Percentiles rank a stretch among this genome's conserved stretches.
Conservation (phyloP, 2,329 filamentous ascomycete genomes). For the Ambrosiella xylebori region DNA sequence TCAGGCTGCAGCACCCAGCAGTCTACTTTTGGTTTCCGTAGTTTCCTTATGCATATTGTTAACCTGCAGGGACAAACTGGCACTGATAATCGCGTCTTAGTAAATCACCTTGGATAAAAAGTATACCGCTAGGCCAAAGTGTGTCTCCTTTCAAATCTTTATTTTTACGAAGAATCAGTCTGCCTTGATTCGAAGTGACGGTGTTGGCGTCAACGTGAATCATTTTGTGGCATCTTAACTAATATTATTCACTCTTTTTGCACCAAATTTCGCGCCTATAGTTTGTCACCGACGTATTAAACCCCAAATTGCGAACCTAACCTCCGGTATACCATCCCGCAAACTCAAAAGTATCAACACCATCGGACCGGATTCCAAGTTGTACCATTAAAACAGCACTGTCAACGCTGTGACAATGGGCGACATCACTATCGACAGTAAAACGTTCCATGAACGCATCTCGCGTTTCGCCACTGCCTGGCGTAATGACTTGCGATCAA, state of each 20-base stretch:
- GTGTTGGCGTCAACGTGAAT: background rate
- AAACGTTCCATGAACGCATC: slow-evolving; percentile 84
- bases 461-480: slow-evolving; percentile 75
- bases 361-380: background rate
- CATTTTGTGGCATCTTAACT: background rate
- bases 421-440: slow-evolving; percentile 90
- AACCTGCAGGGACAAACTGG: background rate
- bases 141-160: background rate
- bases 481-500: slow-evolving; percentile 87
- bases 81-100: background rate
- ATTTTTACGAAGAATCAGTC: background rate
- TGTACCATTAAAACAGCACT: background rate
- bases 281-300: background rate
- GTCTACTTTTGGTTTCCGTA: background rate
- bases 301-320: background rate
- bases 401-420: slow-evolving; percentile 33
- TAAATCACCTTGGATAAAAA: background rate
- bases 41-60: background rate
- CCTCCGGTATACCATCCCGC: background rate
- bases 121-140: background rate
- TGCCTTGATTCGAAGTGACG: background rate
- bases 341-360: background rate
- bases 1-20: background rate
- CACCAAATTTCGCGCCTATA: background rate
- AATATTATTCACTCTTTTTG: background rate